Base-by-base conservation (phyloP, 75 land plant species). In the Chamaecyparis obtusa region DNA sequence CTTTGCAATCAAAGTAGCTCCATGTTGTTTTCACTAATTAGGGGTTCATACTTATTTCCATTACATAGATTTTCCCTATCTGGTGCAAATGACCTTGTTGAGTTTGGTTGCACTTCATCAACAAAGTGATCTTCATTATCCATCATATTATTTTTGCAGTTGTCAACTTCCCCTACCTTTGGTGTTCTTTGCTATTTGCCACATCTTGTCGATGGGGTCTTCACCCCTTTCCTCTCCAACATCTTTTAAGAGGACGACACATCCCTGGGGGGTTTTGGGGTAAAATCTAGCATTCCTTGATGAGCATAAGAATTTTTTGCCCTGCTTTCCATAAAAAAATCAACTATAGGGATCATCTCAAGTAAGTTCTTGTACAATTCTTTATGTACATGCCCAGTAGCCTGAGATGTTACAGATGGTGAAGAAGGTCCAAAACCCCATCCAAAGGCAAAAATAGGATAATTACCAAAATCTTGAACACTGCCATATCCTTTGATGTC, bases 371-470 rank as follows among this genome's bases (percentile, higher is more conserved):
- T 81, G 83, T 81, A 81, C 83, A 81, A 13, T 3, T 41, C 51
- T 44, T 46, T 44, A 43, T 27, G 51, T n/a, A 44, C 32, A 43
- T 81, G 83, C 48, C 83, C 83, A 44, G n/a, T 46, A 32, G 3
- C 44, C 9, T 81, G 51, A 24, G 83, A 81, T 46, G 44, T 7
- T 41, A 33, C 27, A 39, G 81, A 78, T 1, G 81, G 81, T 78
- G 49, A 81, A 46, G 83, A 81, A 46, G 49, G n/a, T 81, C 83
- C 83, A 81, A 32, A 81, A n/a, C 83, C 49, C 83, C n/a, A 21
- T 27, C 48, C 83, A 81, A 51, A 27, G n/a, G 48, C 32, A 44
- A 15, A n/a, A 81, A n/a, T n/a, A 72, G 36, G 33, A 13, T 72
- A 72, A 72, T 72, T 33, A 5, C 51, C 51, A 39, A 81, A 43